A percentile compares a stretch with the other conserved stretches of the same genome.
Evolutionary conservation across 352 stramenopile genomes (phyloP).

Genomic region (Globisporangium apiculatum): DNA sequence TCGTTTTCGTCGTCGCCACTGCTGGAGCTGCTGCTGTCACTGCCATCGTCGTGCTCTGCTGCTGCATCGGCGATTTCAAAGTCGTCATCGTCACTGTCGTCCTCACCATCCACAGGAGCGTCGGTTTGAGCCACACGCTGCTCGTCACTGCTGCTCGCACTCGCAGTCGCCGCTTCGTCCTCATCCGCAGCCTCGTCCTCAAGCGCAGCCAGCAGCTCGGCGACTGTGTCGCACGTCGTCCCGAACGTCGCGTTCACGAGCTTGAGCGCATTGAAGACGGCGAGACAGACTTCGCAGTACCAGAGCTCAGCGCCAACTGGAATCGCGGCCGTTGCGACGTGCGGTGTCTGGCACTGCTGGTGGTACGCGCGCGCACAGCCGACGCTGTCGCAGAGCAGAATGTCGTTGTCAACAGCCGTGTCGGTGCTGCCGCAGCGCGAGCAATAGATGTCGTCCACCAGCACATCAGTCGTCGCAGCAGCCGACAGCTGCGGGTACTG

Average conservation of each 20-base stretch:
- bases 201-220: constrained; percentile 40
- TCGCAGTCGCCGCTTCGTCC: constrained; percentile 16
- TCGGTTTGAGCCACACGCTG: neutral
- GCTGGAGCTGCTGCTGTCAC: too few relatives aligned
- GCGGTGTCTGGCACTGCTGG: constrained; percentile 63
- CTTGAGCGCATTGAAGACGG: constrained; percentile 75
- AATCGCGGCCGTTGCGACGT: constrained; percentile 51
- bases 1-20: constrained; percentile 1
- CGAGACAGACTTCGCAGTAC: constrained; percentile 77
- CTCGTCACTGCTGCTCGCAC: constrained; percentile 35
- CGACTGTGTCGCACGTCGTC: constrained; percentile 53
- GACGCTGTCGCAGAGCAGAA: constrained; percentile 72
- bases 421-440: constrained; percentile 63
- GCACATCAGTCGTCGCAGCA: constrained; percentile 16
- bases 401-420: constrained; percentile 69
- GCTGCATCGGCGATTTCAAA: too few relatives aligned
- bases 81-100: constrained; percentile 17
- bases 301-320: constrained; percentile 58
- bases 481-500: constrained; percentile 35
- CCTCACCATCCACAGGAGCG: constrained; percentile 6
- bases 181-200: constrained; percentile 16
- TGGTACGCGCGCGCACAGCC: constrained; percentile 78
- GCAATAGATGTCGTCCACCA: constrained; percentile 60
- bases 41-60: too few relatives aligned
- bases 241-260: constrained; percentile 74